These are phyloP conservation scores for Fomitopsis pinicola DNA, from an alignment of 1,284 basidiomycete genomes.

Conservation along the genomic window DNA sequence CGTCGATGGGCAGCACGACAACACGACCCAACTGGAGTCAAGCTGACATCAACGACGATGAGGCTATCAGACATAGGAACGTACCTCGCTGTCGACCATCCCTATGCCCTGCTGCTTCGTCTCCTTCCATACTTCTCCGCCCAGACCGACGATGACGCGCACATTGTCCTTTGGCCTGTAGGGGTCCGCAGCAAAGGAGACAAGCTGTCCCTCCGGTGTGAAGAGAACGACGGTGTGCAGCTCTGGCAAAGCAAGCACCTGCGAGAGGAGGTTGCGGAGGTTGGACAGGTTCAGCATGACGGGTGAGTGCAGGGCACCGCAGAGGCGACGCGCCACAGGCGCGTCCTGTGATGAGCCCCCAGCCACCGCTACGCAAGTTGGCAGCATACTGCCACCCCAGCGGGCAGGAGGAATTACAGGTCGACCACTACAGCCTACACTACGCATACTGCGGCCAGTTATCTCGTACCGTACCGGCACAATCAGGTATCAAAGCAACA, in stretches of 20 bases:
- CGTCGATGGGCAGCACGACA: constrained; percentile 55
- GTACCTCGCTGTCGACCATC: constrained; percentile 72
- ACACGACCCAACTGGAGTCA: constrained; percentile 57
- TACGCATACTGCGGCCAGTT: neutral
- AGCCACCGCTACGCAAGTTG: neutral
- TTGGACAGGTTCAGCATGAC: constrained; percentile 59
- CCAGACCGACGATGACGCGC: constrained; percentile 63
- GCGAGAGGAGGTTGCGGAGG: constrained; percentile 53
- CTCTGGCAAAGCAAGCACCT: constrained; percentile 46
- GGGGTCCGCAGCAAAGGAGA: constrained; percentile 50
- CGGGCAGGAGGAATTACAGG: neutral
- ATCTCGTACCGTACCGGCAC: neutral
- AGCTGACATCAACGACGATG: neutral
- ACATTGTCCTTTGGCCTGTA: constrained; percentile 64
- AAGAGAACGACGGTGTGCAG: constrained; percentile 61
- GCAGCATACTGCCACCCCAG: neutral
- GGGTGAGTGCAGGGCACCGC: neutral
- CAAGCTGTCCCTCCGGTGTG: constrained; percentile 58
- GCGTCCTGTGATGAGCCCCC: neutral
- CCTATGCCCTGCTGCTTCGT: constrained; percentile 55
- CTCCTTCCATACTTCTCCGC: constrained; percentile 73
- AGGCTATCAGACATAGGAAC: constrained; percentile 6
- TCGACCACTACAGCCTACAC: neutral
- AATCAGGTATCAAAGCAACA: neutral
- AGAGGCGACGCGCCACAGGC: neutral